Evolutionary conservation across 192 early-diverging fungal genomes (phyloP), one percentile per base, ranked within the genome.

Genomic region (Dispira simplex): DNA sequence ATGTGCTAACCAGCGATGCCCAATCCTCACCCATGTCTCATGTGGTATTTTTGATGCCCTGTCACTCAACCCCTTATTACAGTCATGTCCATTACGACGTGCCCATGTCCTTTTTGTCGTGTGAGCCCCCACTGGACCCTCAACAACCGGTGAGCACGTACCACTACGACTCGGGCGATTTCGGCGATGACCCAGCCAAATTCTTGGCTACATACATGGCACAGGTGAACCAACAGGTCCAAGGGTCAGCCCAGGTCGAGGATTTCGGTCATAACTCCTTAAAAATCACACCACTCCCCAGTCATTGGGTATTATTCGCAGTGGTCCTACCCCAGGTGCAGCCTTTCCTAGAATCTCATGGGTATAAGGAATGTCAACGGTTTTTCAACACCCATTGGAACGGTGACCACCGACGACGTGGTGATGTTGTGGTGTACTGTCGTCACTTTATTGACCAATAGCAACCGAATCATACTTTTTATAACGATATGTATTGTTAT

Each of bases 61-160:
- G 96, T 63, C 94, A 98, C 68, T 98, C 94, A 6, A 95, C 96
- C 3, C 96, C 94, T n/a, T 94, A 80, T 70, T 85, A 94, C 62
- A 87, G 87, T 48, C 79, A 87, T 70, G 21, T 97, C 8, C 94
- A 97, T 65, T 44, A 70, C 13, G 49, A 75, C 20, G 64, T 85
- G 13, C 73, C 81, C 14, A 84, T 94, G 83, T 82, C 87, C 76
- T 92, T 92, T 63, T 70, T 98, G 46, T 87, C 87, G 9, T 98
- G 94, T 71, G 92, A 95, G 47, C 96, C 96, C 26, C 94, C 93
- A 3, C 66, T 95, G 8, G 27, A 27, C 69, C 69, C 78, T 78
- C 73, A 62, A 67, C 39, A 9, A 18, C 46, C 12, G 21, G 49
- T 65, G 14, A 12, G 14, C 0, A 12, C 60, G 27, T 8, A 32